phyloP scores from a whole-genome alignment of 306 rosid species.

The Lithocarpus polystachyus region DNA sequence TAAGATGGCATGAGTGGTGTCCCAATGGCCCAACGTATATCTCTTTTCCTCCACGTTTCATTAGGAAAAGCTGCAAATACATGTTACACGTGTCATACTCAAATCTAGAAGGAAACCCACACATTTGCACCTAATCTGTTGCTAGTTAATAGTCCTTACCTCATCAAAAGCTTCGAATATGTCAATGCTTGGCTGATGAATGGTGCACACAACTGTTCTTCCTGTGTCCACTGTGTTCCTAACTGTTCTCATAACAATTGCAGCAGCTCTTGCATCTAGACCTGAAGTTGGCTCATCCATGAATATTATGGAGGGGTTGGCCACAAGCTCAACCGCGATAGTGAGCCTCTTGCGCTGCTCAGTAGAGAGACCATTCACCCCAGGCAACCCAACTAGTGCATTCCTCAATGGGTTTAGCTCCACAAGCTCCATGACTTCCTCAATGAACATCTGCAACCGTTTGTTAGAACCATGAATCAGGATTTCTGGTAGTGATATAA shows the following conservation, averaged over 20 bases:
- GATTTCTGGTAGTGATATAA: neutral
- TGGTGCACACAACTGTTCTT: conserved; percentile 58
- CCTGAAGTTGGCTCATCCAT: conserved; percentile 53
- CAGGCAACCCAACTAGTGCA: conserved; percentile 51
- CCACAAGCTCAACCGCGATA: conserved; percentile 53
- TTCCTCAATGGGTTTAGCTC: conserved; percentile 42
- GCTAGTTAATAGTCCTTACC: conserved; percentile 17
- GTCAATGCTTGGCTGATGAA: conserved; percentile 65
- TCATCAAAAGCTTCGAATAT: conserved; percentile 57
- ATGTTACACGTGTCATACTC: neutral
- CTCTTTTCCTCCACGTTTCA: conserved; percentile 52
- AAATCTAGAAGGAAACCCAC: neutral
- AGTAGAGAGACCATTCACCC: conserved; percentile 45
- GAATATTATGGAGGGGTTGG: conserved; percentile 55
- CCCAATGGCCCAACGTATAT: conserved; percentile 52
- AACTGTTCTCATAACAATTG: conserved; percentile 53
- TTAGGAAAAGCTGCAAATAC: conserved; percentile 39
- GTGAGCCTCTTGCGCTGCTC: conserved; percentile 57
- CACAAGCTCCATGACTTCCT: conserved; percentile 58
- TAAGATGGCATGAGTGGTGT: conserved; percentile 34
- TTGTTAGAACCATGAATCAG: neutral
- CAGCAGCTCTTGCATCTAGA: conserved; percentile 48
- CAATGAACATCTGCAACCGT: conserved; percentile 38
- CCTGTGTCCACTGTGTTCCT: conserved; percentile 52
- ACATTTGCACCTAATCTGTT: neutral